Evolutionary conservation across 2,329 filamentous ascomycete species (phyloP), one percentile per base, ranked within the genome.

Genomic region (Neofusicoccum kwambonambiense): DNA sequence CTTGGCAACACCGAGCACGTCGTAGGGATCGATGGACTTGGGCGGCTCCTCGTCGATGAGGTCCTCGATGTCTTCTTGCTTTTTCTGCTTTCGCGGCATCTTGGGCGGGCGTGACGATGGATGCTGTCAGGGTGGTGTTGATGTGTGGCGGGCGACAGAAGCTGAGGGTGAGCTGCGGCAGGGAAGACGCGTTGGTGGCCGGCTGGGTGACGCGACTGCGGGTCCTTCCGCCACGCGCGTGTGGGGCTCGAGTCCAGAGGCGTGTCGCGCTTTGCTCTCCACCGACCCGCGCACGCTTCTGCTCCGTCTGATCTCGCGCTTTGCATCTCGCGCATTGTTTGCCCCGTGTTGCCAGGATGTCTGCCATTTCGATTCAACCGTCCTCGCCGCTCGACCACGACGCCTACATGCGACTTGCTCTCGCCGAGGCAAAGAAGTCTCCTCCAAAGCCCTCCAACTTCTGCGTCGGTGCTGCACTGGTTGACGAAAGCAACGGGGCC

Each of bases 391-490:
- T 71, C 50, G 70, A 75, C 45, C 74, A 76, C 62, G 63, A 68
- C 27, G 69, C 73, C 54, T 87, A 87, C 74, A 90, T 98, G 82
- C 84, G 82, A 63, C 81, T 89, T 64, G 92, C 92, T 42, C 86
- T 98, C 65, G 79, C 84, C n/a, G 83, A 93, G 68, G 93, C 95
- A 12, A 83, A 85, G 41, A 85, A 90, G 68, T 96, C 93, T 11
- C 91, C 92, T 2, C 92, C 92, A 34, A 93, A 90, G 72, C 90
- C 93, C 2, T 93, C 92, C 60, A 98, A 98, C 77, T 99, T 93
- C 81, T 88, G 94, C 66, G 93, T 99, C 22, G 95, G 95, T 47
- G 95, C 95, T n/a, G 77, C 97, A n/a, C 83, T 98, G 44, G 84
- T 95, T 19, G 83, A 87, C 65, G 75, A 82, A 13, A 78, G 78